A percentile compares a stretch with the other conserved stretches of the same genome.
Conservation (phyloP, 176 grass and related monocot species). For the Raddia distichophylla region DNA sequence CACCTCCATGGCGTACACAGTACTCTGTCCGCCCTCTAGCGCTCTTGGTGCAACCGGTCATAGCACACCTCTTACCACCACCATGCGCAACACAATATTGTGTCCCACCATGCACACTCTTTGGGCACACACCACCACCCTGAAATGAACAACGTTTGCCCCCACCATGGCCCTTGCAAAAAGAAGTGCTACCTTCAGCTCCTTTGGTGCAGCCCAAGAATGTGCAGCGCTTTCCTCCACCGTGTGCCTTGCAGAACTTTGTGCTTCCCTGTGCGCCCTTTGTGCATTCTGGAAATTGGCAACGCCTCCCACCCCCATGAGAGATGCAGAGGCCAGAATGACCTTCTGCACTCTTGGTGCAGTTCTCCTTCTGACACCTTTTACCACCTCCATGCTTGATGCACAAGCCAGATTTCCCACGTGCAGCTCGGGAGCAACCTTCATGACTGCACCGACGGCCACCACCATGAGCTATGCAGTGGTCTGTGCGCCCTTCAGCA, state of each 20-base stretch:
- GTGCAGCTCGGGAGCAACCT: constrained; percentile 73
- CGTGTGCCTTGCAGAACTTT: constrained; percentile 88
- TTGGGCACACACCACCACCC: constrained; percentile 81
- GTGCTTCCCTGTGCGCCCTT: constrained; percentile 95
- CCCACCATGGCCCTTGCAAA: constrained; percentile 90
- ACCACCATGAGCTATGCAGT: constrained; percentile 95
- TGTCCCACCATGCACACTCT: constrained; percentile 87
- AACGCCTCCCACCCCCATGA: constrained; percentile 86
- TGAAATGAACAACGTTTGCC: constrained; percentile 88
- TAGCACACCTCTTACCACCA: constrained; percentile 83
- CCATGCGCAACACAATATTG: constrained; percentile 86
- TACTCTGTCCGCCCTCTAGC: constrained; percentile 85
- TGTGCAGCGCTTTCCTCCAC: constrained; percentile 95
- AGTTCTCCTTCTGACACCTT: constrained; percentile 81
- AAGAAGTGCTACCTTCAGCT: constrained; percentile 88
- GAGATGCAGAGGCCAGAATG: constrained; percentile 92
- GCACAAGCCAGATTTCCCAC: constrained; percentile 91
- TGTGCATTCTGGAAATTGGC: constrained; percentile 73
- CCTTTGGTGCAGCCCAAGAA: constrained; percentile 86
- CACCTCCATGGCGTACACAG: constrained; percentile 94
- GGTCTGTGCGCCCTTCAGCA: constrained; percentile 85
- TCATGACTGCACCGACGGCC: constrained; percentile 75
- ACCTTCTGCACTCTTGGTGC: constrained; percentile 90
- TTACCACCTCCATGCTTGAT: constrained; percentile 96
- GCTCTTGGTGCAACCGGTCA: constrained; percentile 72